These are phyloP conservation scores for Camellia sinensis DNA, from an alignment of 148 eudicot genomes.

Conservation along the genomic window DNA sequence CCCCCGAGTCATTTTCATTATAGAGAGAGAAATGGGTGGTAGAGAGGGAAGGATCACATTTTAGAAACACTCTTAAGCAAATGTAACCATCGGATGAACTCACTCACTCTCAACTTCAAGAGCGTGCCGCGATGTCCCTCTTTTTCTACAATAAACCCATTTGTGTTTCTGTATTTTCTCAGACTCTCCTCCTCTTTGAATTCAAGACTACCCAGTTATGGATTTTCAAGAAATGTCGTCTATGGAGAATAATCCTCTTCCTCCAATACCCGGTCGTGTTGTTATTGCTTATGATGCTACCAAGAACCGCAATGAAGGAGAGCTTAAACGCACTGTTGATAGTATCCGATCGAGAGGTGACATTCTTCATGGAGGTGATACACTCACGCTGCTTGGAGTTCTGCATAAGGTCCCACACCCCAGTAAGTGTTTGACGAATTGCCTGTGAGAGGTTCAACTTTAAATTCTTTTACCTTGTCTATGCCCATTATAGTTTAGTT, in stretches of 20 bases:
- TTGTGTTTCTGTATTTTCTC: background rate
- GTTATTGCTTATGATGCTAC: conserved; percentile 37
- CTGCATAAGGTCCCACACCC: conserved; percentile 38
- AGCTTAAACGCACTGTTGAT: conserved; percentile 20
- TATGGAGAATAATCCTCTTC: conserved; percentile 20
- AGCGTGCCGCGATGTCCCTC: background rate
- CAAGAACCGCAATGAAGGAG: conserved; percentile 20
- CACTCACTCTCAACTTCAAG: background rate
- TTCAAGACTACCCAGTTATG: background rate
- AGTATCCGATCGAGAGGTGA: conserved; percentile 17
- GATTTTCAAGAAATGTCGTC: conserved; percentile 5
- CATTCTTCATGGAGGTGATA: conserved; percentile 32
- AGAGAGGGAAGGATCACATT: background rate
- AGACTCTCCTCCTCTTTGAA: background rate
- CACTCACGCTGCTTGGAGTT: conserved; percentile 32
- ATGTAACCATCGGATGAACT: background rate
- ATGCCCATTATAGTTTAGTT: background rate
- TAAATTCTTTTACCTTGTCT: no score
- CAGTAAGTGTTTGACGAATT: conserved; percentile 28
- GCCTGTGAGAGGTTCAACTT: background rate
- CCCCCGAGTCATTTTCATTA: no score
- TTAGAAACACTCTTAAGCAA: no score
- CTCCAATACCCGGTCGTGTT: conserved; percentile 29
- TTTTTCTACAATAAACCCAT: conserved; percentile 1
- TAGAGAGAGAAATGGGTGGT: no score